Evolutionary conservation across 1,284 basidiomycete species (phyloP).

Genomic region (Ceratobasidium sp.): DNA sequence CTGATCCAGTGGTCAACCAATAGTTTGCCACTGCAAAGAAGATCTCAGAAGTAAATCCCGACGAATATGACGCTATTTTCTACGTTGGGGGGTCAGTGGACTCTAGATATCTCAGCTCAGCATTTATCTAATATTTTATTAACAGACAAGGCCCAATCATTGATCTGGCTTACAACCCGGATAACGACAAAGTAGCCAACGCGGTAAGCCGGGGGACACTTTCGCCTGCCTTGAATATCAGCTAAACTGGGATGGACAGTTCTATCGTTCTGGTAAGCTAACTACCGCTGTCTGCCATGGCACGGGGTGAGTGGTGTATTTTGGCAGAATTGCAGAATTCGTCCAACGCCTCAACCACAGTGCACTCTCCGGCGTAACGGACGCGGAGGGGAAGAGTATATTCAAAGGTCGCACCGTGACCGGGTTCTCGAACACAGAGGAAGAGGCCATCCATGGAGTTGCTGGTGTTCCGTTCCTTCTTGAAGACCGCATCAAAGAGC

Average conservation of each 20-base stretch:
- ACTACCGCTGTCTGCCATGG: constrained; percentile 81
- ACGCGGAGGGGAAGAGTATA: constrained; percentile 70
- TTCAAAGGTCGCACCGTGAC: constrained; percentile 73
- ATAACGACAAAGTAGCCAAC: constrained; percentile 71
- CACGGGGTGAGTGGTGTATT: constrained; percentile 61
- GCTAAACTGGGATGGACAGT: too few relatives aligned
- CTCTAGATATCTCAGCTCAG: too few relatives aligned
- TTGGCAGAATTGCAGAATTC: not conserved
- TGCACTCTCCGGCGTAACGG: constrained; percentile 69
- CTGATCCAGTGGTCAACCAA: constrained; percentile 67
- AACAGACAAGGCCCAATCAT: constrained; percentile 74
- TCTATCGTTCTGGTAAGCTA: constrained; percentile 72
- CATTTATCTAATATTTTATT: not conserved
- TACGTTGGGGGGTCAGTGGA: constrained; percentile 71
- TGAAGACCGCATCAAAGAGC: constrained; percentile 70
- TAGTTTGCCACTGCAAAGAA: constrained; percentile 73
- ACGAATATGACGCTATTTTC: constrained; percentile 80
- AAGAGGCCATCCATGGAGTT: constrained; percentile 64
- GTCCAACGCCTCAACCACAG: constrained; percentile 47
- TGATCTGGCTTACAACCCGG: constrained; percentile 71
- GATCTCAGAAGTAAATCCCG: constrained; percentile 69
- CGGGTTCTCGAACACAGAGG: constrained; percentile 80
- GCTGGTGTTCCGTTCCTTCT: constrained; percentile 75
- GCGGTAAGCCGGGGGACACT: constrained; percentile 66
- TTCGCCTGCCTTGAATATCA: too few relatives aligned